These are phyloP conservation scores for Leptosphaerulina australis DNA, from an alignment of 2,329 filamentous ascomycete species.

Conservation along the genomic window DNA sequence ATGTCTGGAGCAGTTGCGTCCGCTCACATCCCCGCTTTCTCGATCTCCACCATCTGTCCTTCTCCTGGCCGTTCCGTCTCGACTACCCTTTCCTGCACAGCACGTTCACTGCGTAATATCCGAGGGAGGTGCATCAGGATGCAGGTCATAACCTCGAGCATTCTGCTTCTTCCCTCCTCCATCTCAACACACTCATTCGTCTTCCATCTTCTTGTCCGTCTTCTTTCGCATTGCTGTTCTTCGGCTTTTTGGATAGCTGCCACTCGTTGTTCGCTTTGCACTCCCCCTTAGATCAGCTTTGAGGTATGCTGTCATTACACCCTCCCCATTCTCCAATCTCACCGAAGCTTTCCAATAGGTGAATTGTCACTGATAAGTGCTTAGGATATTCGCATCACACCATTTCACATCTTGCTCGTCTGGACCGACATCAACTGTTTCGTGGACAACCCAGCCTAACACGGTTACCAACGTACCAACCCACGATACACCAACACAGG, in stretches of 20 bases:
- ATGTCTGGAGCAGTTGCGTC: slow-evolving; percentile 8
- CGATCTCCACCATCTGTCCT: slow-evolving; percentile 17
- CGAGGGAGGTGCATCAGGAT: slow-evolving; percentile 32
- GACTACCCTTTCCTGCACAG: slow-evolving; percentile 22
- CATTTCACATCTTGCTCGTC: slow-evolving; percentile 40
- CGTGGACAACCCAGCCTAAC: neutral
- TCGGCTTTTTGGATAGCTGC: slow-evolving; percentile 49
- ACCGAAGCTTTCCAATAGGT: neutral
- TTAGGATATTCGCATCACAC: slow-evolving; percentile 48
- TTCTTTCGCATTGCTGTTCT: slow-evolving; percentile 49
- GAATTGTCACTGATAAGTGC: slow-evolving; percentile 4
- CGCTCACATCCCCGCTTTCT: slow-evolving; percentile 11
- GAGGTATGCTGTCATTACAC: slow-evolving; percentile 36
- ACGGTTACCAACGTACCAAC: neutral
- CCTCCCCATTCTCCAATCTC: neutral
- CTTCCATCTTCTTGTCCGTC: slow-evolving; percentile 46
- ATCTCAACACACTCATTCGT: slow-evolving; percentile 46
- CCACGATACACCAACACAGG: neutral
- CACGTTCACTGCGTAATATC: neutral
- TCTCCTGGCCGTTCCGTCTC: slow-evolving; percentile 8
- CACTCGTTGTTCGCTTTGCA: slow-evolving; percentile 40
- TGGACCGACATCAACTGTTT: slow-evolving; percentile 1
- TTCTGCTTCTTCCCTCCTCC: slow-evolving; percentile 15
- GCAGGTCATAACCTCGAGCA: slow-evolving; percentile 31
- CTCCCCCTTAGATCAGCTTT: slow-evolving; percentile 37